Evolutionary conservation across 1,284 basidiomycete species (phyloP), one percentile per base, ranked within the genome.

Genomic region (Veloboletus limbatus): DNA sequence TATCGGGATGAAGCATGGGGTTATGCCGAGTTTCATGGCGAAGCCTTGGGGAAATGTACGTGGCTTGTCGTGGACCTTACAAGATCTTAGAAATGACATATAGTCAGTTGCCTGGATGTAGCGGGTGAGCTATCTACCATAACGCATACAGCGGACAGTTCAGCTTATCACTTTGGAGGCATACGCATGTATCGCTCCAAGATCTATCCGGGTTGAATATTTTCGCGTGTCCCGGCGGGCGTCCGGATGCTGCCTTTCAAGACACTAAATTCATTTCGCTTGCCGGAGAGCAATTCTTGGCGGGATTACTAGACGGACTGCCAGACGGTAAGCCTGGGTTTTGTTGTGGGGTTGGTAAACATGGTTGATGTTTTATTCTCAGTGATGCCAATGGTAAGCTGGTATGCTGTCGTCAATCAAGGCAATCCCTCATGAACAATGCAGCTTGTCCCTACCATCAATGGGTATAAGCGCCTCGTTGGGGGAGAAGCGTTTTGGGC

Each of bases 21-120:
- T 99, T 44, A 78, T 92, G 38, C 95, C 95, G 0, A 96, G 92
- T 48, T 99, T 99, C 67, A 98, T 99, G 96, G 95, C 96, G 0
- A 97, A 97, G 60, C 96, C 95, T 18, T 95, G 88, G 86, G 85
- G 82, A 40, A 84, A 91, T 60, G 92, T 93, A 61, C 63, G 85
- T 72, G 25, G 16, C 2, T 45, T 30, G 10, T 34, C 21, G 20
- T 2, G 9, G 1, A 36, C 24, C 32, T 31, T 13, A 13, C 16
- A 18, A 34, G 34, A 32, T 51, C 18, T 21, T 26, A 10, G 32
- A 47, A 22, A 27, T 43, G 26, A 50, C 46, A 36, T 32, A 7
- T 31, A 21, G 8, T 21, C 55, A 95, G 90, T 77, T 94, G 55
- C 91, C 92, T 31, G 92, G 92, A 11, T 92, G 90, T 62, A 94